Evolutionary conservation across 345 rosid species (phyloP).

Genomic region (Acer campestre): DNA sequence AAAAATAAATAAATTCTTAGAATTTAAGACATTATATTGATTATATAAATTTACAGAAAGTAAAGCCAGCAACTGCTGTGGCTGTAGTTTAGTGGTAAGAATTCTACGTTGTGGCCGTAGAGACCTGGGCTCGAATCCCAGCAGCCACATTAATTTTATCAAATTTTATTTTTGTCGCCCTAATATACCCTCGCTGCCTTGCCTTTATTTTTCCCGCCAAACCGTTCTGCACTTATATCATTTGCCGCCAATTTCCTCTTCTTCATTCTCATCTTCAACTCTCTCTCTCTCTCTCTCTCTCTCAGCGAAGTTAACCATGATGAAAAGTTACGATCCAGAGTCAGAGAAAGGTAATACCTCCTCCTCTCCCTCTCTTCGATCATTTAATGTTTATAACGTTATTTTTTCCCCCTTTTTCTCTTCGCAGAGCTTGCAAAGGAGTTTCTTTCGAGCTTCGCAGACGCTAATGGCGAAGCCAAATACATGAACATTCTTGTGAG

Average conservation of each 20-base stretch:
- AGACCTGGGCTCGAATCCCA: constrained; percentile 73
- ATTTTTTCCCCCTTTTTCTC: background rate
- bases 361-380: background rate
- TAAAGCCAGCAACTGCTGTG: constrained; percentile 5
- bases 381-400: background rate
- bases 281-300: background rate
- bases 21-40: no score
- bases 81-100: constrained; percentile 79
- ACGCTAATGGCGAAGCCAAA: constrained; percentile 71
- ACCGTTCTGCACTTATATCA: constrained; percentile 11
- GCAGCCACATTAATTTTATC: constrained; percentile 42
- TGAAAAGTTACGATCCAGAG: constrained; percentile 61
- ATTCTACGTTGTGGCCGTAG: constrained; percentile 69
- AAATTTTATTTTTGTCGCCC: background rate
- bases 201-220: constrained; percentile 52
- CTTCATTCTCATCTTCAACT: constrained; percentile 1
- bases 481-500: constrained; percentile 85
- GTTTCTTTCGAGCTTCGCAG: constrained; percentile 70
- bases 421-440: constrained; percentile 69
- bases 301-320: constrained; percentile 45
- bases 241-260: constrained; percentile 29
- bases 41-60: no score
- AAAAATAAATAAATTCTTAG: no score
- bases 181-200: background rate
- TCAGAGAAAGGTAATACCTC: constrained; percentile 60